phyloP scores from a whole-genome alignment of 2,329 filamentous ascomycete genomes.

The Pestalotiopsis sp. region DNA sequence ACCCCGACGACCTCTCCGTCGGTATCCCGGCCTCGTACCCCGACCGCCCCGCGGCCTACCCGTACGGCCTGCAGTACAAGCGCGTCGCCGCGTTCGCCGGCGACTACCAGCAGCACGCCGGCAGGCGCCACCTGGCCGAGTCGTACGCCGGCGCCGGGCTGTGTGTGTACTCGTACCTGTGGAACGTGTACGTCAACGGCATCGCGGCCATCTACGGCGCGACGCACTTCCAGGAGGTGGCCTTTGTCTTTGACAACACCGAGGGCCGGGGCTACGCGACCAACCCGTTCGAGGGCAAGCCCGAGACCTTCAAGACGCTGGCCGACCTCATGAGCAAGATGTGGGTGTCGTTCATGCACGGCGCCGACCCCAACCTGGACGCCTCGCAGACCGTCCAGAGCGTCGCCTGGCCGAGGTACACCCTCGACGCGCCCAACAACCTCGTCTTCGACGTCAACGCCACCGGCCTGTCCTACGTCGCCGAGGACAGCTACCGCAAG shows the following conservation, averaged over 20 bases:
- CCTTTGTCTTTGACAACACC: conserved; percentile 57
- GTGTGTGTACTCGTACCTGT: conserved; percentile 58
- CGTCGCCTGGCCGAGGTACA: conserved; percentile 47
- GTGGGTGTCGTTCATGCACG: conserved; percentile 55
- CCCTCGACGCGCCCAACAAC: conserved; percentile 41
- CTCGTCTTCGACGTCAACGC: conserved; percentile 53
- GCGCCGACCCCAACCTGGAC: conserved; percentile 43
- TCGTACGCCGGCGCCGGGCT: conserved; percentile 50
- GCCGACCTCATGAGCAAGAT: conserved; percentile 51
- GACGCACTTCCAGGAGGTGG: conserved; percentile 51
- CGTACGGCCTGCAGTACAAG: conserved; percentile 17
- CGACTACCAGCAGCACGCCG: conserved; percentile 58
- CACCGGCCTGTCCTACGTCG: conserved; percentile 41
- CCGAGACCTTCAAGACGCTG: conserved; percentile 43
- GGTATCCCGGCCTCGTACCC: conserved; percentile 17
- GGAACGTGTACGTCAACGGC: conserved; percentile 42
- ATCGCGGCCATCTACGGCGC: conserved; percentile 25
- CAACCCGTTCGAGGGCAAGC: conserved; percentile 41
- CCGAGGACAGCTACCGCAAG: conserved; percentile 47
- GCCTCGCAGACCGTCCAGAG: background rate
- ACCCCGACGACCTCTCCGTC: conserved; percentile 16
- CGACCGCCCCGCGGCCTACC: conserved; percentile 3
- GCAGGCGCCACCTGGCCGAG: conserved; percentile 55
- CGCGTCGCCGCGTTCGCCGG: conserved; percentile 42
- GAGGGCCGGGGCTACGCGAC: conserved; percentile 47